A percentile compares a stretch with the other conserved stretches of the same genome.
Conservation (phyloP, 768 basidiomycete species). For the Suillus subluteus region DNA sequence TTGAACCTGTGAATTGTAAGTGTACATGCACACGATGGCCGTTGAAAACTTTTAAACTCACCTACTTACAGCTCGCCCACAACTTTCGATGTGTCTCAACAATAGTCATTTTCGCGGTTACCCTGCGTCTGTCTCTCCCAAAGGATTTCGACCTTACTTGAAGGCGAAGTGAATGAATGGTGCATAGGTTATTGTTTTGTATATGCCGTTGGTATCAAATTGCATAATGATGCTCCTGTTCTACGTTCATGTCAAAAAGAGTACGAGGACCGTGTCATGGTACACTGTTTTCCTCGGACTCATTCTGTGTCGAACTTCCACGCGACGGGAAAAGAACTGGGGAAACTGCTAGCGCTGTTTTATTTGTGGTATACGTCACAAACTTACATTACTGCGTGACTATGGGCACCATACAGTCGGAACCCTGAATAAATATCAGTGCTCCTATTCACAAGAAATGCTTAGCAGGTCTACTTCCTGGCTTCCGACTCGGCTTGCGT, state of each 20-base stretch:
- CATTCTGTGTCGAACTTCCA: slow-evolving; percentile 40
- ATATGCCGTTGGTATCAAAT: slow-evolving; percentile 32
- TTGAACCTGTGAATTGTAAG: no score
- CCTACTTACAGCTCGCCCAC: no score
- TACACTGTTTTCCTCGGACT: slow-evolving; percentile 39
- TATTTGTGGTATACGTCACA: not conserved
- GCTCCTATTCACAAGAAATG: not conserved
- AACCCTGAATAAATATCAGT: not conserved
- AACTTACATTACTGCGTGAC: not conserved
- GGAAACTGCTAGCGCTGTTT: not conserved
- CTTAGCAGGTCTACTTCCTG: not conserved
- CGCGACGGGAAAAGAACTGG: slow-evolving; percentile 24
- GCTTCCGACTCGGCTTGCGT: not conserved
- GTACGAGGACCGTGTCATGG: slow-evolving; percentile 41
- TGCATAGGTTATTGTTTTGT: slow-evolving; percentile 26
- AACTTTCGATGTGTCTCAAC: no score
- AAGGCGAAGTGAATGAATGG: slow-evolving; percentile 29
- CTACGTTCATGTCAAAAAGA: slow-evolving; percentile 17
- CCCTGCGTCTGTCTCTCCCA: no score
- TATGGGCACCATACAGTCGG: not conserved
- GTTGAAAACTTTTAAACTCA: no score
- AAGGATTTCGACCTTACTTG: slow-evolving; percentile 13
- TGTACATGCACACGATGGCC: not conserved
- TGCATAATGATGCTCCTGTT: not conserved
- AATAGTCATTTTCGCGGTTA: no score